Evolutionary conservation across 2,329 filamentous ascomycete species (phyloP).

Genomic region (Botryotinia calthae): DNA sequence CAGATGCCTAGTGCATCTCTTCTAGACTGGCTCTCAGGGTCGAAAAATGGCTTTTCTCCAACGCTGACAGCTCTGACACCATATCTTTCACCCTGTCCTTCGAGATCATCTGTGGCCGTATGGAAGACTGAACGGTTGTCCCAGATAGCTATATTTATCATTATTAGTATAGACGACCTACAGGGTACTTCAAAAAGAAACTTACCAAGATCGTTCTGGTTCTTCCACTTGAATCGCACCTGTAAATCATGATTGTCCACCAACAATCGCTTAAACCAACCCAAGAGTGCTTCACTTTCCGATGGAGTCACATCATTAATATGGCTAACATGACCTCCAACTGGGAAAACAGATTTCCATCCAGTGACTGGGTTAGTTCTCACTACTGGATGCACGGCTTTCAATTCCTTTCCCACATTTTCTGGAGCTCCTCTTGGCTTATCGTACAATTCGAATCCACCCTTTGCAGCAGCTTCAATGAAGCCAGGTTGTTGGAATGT

Average conservation of each 20-base stretch:
- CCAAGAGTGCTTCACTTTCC: conserved; percentile 49
- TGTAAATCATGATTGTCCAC: conserved; percentile 57
- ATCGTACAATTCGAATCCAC: conserved; percentile 48
- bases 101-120: conserved; percentile 53
- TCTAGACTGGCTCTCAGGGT: conserved; percentile 46
- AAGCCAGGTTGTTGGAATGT: conserved; percentile 52
- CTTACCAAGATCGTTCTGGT: conserved; percentile 37
- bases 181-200: neutral
- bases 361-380: conserved; percentile 58
- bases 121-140: conserved; percentile 56
- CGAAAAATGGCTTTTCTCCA: conserved; percentile 51
- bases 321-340: conserved; percentile 49
- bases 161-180: neutral
- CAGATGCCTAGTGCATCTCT: conserved; percentile 40
- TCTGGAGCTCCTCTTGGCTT: conserved; percentile 48
- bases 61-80: conserved; percentile 50
- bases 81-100: conserved; percentile 46
- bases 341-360: conserved; percentile 55
- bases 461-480: conserved; percentile 46
- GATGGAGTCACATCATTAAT: conserved; percentile 51
- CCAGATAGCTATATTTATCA: conserved; percentile 48
- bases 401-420: conserved; percentile 49
- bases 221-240: conserved; percentile 43
- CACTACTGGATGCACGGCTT: conserved; percentile 53
- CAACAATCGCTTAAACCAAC: conserved; percentile 52